A percentile compares a stretch with the other conserved stretches of the same genome.
Conservation (phyloP, 345 rosid species). For the Luvunga scandens region DNA sequence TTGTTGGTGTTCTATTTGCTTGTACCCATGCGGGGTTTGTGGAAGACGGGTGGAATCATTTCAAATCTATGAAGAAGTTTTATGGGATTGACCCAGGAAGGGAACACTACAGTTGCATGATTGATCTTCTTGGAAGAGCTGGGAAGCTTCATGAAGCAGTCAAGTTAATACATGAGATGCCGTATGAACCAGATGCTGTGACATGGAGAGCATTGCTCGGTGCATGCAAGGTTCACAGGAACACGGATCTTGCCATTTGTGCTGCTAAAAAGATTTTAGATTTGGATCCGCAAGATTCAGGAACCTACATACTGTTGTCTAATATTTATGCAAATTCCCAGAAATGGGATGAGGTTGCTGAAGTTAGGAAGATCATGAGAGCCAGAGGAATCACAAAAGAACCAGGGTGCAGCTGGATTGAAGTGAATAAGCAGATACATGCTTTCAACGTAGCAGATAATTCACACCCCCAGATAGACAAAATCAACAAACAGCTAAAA, state of each 20-base stretch:
- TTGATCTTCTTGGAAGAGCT: conserved; percentile 76
- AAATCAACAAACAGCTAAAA: conserved; percentile 40
- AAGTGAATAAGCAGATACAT: conserved; percentile 60
- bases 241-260: conserved; percentile 49
- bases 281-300: conserved; percentile 59
- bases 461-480: conserved; percentile 51
- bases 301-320: conserved; percentile 60
- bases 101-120: conserved; percentile 72
- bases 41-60: conserved; percentile 56
- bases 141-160: conserved; percentile 65
- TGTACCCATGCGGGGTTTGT: conserved; percentile 75
- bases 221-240: conserved; percentile 60
- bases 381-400: conserved; percentile 50
- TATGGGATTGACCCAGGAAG: conserved; percentile 60
- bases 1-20: conserved; percentile 66
- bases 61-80: conserved; percentile 58
- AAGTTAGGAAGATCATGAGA: conserved; percentile 46
- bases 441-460: conserved; percentile 59
- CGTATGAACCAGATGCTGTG: conserved; percentile 52
- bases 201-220: conserved; percentile 36
- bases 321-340: conserved; percentile 69
- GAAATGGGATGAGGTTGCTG: conserved; percentile 61
- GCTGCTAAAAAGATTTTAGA: conserved; percentile 58
- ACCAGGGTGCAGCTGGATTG: conserved; percentile 80
- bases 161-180: conserved; percentile 56